A percentile compares a stretch with the other conserved stretches of the same genome.
These are phyloP conservation scores for Amanita thiersii DNA, from an alignment of 768 basidiomycete genomes.

Conservation along the genomic window DNA sequence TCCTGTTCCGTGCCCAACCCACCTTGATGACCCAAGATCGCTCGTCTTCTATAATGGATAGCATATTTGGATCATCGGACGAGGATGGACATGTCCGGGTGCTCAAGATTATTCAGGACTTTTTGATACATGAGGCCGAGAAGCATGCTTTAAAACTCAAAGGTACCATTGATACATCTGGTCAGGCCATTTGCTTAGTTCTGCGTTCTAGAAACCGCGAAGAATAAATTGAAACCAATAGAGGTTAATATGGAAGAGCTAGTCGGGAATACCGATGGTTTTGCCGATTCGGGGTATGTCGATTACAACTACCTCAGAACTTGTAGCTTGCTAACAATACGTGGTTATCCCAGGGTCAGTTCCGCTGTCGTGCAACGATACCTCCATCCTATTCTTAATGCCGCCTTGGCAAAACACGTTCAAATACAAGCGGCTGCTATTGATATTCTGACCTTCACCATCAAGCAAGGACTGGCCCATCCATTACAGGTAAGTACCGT, in stretches of 20 bases:
- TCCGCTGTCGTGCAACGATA: conserved; percentile 95
- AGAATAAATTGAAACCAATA: conserved; percentile 31
- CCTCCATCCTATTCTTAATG: conserved; percentile 69
- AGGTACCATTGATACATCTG: conserved; percentile 26
- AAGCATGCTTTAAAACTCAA: conserved; percentile 73
- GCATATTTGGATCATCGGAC: conserved; percentile 69
- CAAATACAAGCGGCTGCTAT: conserved; percentile 78
- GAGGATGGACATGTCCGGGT: conserved; percentile 67
- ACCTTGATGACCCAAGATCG: conserved; percentile 78
- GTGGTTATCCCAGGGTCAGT: conserved; percentile 56
- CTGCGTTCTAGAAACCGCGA: conserved; percentile 26
- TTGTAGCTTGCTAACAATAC: neutral
- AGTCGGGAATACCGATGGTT: conserved; percentile 90
- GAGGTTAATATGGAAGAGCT: conserved; percentile 88
- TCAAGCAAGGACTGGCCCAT: conserved; percentile 93
- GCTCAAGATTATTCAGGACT: conserved; percentile 87
- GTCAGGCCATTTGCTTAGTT: neutral
- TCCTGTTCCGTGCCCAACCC: conserved; percentile 87
- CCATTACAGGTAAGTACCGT: conserved; percentile 65
- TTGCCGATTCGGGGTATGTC: conserved; percentile 92
- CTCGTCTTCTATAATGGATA: conserved; percentile 83
- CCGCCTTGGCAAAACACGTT: conserved; percentile 62
- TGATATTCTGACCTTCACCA: conserved; percentile 87
- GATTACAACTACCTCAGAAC: too few relatives aligned
- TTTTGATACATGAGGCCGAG: conserved; percentile 73